A percentile compares a stretch with the other conserved stretches of the same genome.
Conservation (phyloP, 345 rosid species). For the Turritis glabra region DNA sequence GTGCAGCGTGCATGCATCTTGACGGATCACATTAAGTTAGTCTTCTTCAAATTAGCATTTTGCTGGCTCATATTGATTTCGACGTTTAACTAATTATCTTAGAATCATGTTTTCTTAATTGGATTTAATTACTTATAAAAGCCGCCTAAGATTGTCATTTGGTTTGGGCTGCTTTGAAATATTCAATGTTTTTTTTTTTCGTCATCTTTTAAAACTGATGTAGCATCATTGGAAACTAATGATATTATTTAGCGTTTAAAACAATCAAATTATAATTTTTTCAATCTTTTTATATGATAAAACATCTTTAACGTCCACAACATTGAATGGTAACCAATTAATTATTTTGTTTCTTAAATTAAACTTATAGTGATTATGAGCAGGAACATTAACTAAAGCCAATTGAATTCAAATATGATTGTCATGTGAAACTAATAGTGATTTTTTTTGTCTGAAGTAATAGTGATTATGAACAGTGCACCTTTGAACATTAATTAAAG, state of each 20-base stretch:
- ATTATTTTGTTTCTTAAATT: not conserved
- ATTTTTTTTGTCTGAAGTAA: not conserved
- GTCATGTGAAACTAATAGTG: not conserved
- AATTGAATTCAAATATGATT: constrained; percentile 5
- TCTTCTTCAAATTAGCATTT: constrained; percentile 11
- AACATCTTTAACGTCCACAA: not conserved
- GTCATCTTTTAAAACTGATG: not conserved
- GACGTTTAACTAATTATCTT: constrained; percentile 19
- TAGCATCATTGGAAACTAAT: not conserved
- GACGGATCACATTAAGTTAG: constrained; percentile 8
- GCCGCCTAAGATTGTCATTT: constrained; percentile 14
- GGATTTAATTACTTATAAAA: constrained; percentile 5
- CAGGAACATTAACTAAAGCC: constrained; percentile 7
- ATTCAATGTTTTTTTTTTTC: not conserved
- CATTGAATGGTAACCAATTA: not conserved
- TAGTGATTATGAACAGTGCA: constrained; percentile 9
- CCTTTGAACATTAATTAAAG: constrained; percentile 22
- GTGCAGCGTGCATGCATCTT: constrained; percentile 5
- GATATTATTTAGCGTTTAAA: not conserved
- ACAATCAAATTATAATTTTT: not conserved
- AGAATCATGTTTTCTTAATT: not conserved
- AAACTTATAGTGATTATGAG: constrained; percentile 15
- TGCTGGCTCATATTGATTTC: constrained; percentile 20
- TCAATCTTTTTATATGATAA: not conserved
- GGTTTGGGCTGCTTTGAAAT: constrained; percentile 6